Percentiles rank a stretch among this genome's conserved stretches.
These are phyloP conservation scores for Leavenworthia alabamica DNA, from an alignment of 345 rosid species.

Conservation along the genomic window DNA sequence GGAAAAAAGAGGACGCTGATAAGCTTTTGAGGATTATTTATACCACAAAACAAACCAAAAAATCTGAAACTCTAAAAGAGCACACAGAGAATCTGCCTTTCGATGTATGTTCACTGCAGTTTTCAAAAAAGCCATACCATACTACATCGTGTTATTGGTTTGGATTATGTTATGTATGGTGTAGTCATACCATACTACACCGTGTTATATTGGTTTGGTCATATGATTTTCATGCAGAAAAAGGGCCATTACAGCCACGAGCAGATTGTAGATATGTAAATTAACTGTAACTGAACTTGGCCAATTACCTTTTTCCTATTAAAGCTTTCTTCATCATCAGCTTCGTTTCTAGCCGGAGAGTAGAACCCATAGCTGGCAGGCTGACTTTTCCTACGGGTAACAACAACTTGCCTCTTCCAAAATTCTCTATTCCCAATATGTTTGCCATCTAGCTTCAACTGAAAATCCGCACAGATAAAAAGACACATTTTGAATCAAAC, in stretches of 20 bases:
- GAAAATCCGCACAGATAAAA: constrained; percentile 28
- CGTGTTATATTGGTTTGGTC: background rate
- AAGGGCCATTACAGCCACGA: constrained; percentile 1
- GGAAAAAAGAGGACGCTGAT: constrained; percentile 3
- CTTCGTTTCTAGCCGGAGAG: constrained; percentile 67
- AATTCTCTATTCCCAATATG: constrained; percentile 72
- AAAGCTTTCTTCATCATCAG: constrained; percentile 54
- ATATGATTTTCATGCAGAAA: background rate
- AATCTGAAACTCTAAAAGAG: constrained; percentile 4
- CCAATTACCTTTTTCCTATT: constrained; percentile 55
- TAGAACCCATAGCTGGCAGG: constrained; percentile 91
- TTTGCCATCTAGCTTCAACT: constrained; percentile 84
- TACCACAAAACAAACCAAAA: constrained; percentile 12
- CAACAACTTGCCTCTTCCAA: constrained; percentile 84
- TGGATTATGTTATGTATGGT: too few species aligned
- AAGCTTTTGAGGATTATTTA: background rate
- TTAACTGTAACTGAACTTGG: background rate
- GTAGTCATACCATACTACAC: background rate
- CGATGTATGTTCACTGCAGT: background rate
- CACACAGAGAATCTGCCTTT: constrained; percentile 9
- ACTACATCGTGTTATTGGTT: background rate
- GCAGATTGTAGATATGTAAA: background rate
- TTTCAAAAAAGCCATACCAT: background rate
- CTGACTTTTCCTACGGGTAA: constrained; percentile 73
- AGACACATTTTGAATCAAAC: background rate